A percentile compares a stretch with the other conserved stretches of the same genome.
These are phyloP conservation scores for Aspergillus sclerotialis DNA, from an alignment of 2,329 filamentous ascomycete species.

Conservation along the genomic window DNA sequence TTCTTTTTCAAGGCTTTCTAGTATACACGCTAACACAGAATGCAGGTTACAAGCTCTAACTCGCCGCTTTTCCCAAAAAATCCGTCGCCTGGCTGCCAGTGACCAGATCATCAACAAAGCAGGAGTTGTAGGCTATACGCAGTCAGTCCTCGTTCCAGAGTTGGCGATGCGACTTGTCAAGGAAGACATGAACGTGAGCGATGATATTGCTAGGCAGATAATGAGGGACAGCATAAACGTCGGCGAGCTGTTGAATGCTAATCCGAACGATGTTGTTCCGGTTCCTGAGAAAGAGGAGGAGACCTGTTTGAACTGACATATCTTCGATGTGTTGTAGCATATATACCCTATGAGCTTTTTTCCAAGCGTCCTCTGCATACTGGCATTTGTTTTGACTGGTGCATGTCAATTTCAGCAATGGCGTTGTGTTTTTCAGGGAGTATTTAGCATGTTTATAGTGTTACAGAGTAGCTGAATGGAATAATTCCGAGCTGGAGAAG, in stretches of 20 bases:
- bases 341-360: no score
- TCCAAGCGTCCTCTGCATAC: no score
- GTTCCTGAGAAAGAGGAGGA: conserved; percentile 10
- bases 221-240: conserved; percentile 61
- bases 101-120: conserved; percentile 61
- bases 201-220: conserved; percentile 46
- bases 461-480: no score
- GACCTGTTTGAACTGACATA: not conserved
- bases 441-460: no score
- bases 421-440: no score
- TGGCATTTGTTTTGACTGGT: no score
- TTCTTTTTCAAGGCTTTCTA: conserved; percentile 5
- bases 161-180: conserved; percentile 49
- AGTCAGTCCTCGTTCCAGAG: conserved; percentile 72
- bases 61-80: conserved; percentile 48
- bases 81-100: conserved; percentile 56
- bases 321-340: not conserved
- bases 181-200: conserved; percentile 49
- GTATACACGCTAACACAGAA: conserved; percentile 3
- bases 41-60: conserved; percentile 53
- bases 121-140: conserved; percentile 62
- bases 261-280: conserved; percentile 49
- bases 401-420: no score
- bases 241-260: conserved; percentile 62
- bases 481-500: no score